Evolutionary conservation across 352 stramenopile species (phyloP).

Genomic region (Phytophthora brassicae): DNA sequence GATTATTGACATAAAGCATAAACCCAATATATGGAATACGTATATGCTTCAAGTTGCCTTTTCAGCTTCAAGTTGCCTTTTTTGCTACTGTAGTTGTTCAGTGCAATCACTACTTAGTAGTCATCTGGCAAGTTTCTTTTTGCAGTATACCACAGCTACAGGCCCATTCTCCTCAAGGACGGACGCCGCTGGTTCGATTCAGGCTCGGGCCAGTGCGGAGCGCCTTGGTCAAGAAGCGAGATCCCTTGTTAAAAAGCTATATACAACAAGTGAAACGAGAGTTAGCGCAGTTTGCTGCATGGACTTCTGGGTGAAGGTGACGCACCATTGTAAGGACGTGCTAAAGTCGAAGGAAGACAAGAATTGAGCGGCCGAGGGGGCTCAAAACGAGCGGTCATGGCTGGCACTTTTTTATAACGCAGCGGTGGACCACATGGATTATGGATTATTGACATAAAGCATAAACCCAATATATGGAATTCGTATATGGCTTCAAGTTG

Average conservation of each 20-base stretch:
- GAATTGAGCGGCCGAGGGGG: conserved; percentile 24
- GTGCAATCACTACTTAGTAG: too few relatives aligned
- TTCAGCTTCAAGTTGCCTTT: not conserved
- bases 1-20: not conserved
- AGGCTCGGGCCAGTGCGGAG: conserved; percentile 44
- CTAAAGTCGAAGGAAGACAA: conserved; percentile 17
- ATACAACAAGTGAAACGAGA: too few relatives aligned
- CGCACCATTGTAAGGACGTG: conserved; percentile 21
- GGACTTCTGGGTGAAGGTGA: conserved; percentile 10
- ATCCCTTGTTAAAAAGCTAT: conserved; percentile 69
- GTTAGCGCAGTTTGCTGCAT: not conserved
- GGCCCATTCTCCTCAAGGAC: conserved; percentile 58
- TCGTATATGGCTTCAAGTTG: conserved; percentile 9
- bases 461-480: not conserved
- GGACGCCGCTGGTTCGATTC: conserved; percentile 58
- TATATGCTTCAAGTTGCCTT: conserved; percentile 11
- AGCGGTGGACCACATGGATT: not conserved
- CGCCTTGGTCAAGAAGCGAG: conserved; percentile 50
- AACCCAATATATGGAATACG: not conserved
- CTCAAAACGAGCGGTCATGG: conserved; percentile 24
- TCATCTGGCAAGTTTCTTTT: too few relatives aligned
- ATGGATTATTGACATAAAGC: not conserved
- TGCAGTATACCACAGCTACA: conserved; percentile 24
- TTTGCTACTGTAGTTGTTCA: too few relatives aligned
- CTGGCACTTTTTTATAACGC: conserved; percentile 21